phyloP scores from a whole-genome alignment of 1,284 basidiomycete species.

The Porphyrellus sp. region DNA sequence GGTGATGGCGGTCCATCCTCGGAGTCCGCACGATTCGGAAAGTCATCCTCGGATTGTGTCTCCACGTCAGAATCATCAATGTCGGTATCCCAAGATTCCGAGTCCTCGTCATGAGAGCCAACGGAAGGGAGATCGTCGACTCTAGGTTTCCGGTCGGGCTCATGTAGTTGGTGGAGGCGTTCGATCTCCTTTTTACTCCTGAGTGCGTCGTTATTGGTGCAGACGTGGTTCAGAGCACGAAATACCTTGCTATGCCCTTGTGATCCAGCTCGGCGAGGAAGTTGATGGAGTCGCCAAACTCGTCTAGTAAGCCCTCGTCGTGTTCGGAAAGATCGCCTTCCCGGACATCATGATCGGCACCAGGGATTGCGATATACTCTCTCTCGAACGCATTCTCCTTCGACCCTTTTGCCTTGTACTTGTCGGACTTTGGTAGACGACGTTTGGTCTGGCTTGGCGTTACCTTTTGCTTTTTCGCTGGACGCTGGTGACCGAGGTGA shows the following conservation, averaged over 20 bases:
- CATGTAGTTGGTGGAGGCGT: slow-evolving; percentile 59
- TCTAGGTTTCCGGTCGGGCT: slow-evolving; percentile 48
- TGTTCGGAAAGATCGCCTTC: slow-evolving; percentile 59
- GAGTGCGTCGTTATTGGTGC: slow-evolving; percentile 7
- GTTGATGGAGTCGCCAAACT: slow-evolving; percentile 52
- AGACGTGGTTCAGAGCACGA: not conserved
- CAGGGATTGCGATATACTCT: slow-evolving; percentile 61
- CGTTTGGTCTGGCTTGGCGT: slow-evolving; percentile 17
- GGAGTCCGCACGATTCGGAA: slow-evolving; percentile 25
- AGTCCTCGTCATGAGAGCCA: slow-evolving; percentile 57
- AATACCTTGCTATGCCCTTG: slow-evolving; percentile 69
- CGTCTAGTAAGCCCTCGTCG: slow-evolving; percentile 56
- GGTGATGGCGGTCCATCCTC: slow-evolving; percentile 15
- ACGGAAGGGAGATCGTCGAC: slow-evolving; percentile 64
- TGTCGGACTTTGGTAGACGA: slow-evolving; percentile 21
- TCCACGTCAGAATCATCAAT: slow-evolving; percentile 37
- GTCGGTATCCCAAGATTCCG: slow-evolving; percentile 55
- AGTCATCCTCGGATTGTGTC: slow-evolving; percentile 20
- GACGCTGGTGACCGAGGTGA: slow-evolving; percentile 29
- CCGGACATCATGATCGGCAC: slow-evolving; percentile 37
- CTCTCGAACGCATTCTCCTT: slow-evolving; percentile 62
- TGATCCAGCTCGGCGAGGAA: slow-evolving; percentile 67
- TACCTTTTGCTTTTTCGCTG: slow-evolving; percentile 49
- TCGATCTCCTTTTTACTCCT: slow-evolving; percentile 80
- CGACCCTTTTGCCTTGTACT: slow-evolving; percentile 42